Conservation (phyloP, 2,329 filamentous ascomycete species). For the Alternaria rosae region DNA sequence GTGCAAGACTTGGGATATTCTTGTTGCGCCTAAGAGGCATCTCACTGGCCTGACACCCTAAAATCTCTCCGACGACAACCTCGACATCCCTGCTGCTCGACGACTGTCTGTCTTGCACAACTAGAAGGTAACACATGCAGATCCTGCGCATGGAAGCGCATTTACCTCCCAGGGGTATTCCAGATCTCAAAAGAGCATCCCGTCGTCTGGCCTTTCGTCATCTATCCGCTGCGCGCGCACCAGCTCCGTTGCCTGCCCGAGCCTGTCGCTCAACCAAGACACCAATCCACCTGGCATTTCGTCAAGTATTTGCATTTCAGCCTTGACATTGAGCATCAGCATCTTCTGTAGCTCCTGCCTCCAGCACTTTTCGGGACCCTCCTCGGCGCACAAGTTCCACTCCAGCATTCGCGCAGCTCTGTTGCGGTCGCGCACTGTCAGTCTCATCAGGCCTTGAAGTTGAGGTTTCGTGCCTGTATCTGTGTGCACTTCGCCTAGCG, state of each 20-base stretch:
- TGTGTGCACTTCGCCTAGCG: slow-evolving; percentile 20
- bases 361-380: slow-evolving; percentile 51
- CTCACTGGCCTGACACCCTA: neutral
- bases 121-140: slow-evolving; percentile 2
- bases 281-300: slow-evolving; percentile 41
- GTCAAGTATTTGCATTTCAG: slow-evolving; percentile 77
- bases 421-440: slow-evolving; percentile 66
- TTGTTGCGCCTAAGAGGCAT: neutral
- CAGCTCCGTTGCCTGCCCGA: slow-evolving; percentile 19
- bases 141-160: neutral
- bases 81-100: neutral
- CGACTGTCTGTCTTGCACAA: neutral
- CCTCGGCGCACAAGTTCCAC: slow-evolving; percentile 45
- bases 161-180: neutral
- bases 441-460: slow-evolving; percentile 55
- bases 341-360: slow-evolving; percentile 71
- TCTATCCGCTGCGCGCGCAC: neutral
- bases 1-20: neutral
- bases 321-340: slow-evolving; percentile 76
- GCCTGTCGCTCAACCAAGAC: slow-evolving; percentile 37
- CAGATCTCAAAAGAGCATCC: slow-evolving; percentile 34
- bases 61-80: neutral
- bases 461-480: slow-evolving; percentile 20
- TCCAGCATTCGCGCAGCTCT: slow-evolving; percentile 64
- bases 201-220: slow-evolving; percentile 28